Evolutionary conservation across 2,329 filamentous ascomycete genomes (phyloP), one percentile per base, ranked within the genome.

Genomic region (Paecilomyces sp.): DNA sequence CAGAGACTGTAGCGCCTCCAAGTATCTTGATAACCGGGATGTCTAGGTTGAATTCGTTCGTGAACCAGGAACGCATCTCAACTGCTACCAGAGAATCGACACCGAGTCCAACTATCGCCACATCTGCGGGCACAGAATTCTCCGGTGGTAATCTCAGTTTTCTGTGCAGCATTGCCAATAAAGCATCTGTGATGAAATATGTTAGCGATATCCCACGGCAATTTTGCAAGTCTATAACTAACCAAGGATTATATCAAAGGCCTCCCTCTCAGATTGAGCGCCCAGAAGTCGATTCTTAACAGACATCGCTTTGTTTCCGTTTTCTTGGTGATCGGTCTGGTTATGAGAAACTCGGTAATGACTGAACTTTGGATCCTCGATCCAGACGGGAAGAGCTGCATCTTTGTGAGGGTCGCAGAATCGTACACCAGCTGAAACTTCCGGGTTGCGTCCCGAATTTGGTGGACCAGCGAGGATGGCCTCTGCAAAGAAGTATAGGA

Each of bases 1-100:
- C 68, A 6, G 60, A 59, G 25, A 72, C 67, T 33, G 69, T 66
- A 3, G 59, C 65, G 7, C 74, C 76, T 8, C 75, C 70, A 3
- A 81, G 63, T 41, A 83, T 71, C 59, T 79, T 79, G 2, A 83
- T 67, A 1, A 82, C 74, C 0, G 79, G 77, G 0, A 83, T 72
- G 54, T 83, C 76, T 0, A 77, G 66, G 0, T 76, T 61, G 0
- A 82, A 54, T 15, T 41, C 36, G n/a, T 18, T 41, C 12, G 36
- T 41, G 36, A 41, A 41, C 36, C 36, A 41, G 12, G 36, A 58
- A 12, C 65, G 54, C 28, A 67, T 54, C 36, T 68, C 63, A 25
- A 65, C 58, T 11, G 59, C 65, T 15, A 65, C 58, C 22, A 68
- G 57, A 22, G 63, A 65, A 52, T 68, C 65, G 55, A 63, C 58